Base-by-base conservation (phyloP, 2,329 filamentous ascomycete genomes). In the Coniochaeta sp. region DNA sequence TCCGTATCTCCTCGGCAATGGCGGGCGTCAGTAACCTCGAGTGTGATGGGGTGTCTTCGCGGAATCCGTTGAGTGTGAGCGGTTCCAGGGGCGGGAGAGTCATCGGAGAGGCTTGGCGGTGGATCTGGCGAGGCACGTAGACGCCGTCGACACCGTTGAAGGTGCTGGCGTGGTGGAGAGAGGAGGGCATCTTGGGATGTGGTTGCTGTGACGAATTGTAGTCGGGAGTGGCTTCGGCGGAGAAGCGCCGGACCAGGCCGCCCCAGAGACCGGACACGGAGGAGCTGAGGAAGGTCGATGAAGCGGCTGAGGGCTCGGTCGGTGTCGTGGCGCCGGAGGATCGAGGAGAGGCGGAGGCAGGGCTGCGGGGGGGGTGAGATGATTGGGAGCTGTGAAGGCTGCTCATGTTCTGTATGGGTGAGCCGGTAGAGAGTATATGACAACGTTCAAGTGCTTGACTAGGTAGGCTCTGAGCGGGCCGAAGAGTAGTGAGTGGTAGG, bases 1-100 rank as follows among this genome's bases (percentile, higher is more conserved):
- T 80, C 47, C 94, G 81, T 52, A 97, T 96, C 72, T 97, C 94
- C 71, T 97, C 94, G 3, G 92, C 94, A 27, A 97, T 74, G 12
- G 83, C 79, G 48, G 75, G 73, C 16, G 79, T 86, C 52, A 99
- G 76, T 50, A 97, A 74, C 58, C 82, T 79, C 46, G 82, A 83
- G 31, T 75, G 77, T 16, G 70, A 60, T 16, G 76, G 71, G 3
- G 86, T 90, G 60, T 76, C 77, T 1, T 74, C 70, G 53, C 76
- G 74, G 67, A 85, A 89, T 32, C 87, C 87, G 20, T 74, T 70
- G 31, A 97, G 77, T 4, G 78, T 74, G 20, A 97, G 71, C 0
- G 92, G 89, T 52, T 92, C 91, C 48, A 97, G 80, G 0, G 91
- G 91, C 10, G 92, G 92, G 1, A 91, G 90, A 59, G 91, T 87